Base-by-base conservation (phyloP, 108 stramenopile species). In the Mayamaea pseudoterrestris region DNA sequence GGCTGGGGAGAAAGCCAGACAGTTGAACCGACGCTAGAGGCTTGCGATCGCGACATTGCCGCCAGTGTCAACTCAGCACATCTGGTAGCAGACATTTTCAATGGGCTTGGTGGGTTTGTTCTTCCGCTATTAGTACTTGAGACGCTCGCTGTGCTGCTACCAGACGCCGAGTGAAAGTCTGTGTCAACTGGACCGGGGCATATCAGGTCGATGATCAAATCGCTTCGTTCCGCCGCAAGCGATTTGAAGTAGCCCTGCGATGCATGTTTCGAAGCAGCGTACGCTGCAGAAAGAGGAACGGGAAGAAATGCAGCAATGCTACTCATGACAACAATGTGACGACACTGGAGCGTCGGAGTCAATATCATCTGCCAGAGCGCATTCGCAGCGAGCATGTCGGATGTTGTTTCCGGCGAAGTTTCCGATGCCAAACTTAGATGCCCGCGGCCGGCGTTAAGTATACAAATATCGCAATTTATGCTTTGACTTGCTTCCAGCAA, bases 141-240 rank as follows among this genome's bases (percentile, higher is more conserved):
- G 8, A 31, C 37, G 34, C 44, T 55, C 20, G 37, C 31, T 35
- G 39, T 43, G 9, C 42, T 48, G 27, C 32, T 24, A 32, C 29
- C 32, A 27, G n/a, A 21, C 28, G 12, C 31, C 23, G 16, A 27
- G 32, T 60, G 55, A 44, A 77, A 77, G 22, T 48, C 45, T 14
- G 83, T 81, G 26, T 75, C 74, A 17, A 66, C 51, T 0, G 79
- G 55, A n/a, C 83, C 79, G 0, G 83, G 83, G 29, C 70, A 73
- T 5, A 65, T 24, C 5, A 85, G 48, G 48, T 73, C 68, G 3
- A 85, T 60, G 17, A 63, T 48, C 31, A 85, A 50, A 36, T 57
- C 51, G 0, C 58, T 43, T 24, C 63, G 57, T 49, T 85, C 83
- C 20, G 68, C 60, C 4, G 51, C 50, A 24, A 85, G 50, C 1